Evolutionary conservation across 2,329 filamentous ascomycete species (phyloP).

Genomic region (Colletotrichum truncatum): DNA sequence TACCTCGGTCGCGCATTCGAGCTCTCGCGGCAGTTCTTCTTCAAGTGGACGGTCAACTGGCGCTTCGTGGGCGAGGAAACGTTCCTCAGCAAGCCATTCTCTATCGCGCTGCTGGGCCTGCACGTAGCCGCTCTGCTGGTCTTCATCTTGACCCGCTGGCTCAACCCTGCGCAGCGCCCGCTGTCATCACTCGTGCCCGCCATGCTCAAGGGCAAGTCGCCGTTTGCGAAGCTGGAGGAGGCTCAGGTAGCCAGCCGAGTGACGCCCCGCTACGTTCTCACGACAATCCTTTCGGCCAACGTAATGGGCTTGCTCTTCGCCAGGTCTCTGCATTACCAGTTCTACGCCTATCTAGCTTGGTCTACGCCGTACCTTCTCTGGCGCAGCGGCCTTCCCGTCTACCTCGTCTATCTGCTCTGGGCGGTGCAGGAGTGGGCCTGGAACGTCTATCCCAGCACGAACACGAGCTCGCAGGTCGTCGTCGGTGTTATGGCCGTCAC

Average conservation of each 20-base stretch:
- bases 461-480: slow-evolving; percentile 65
- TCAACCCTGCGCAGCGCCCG: slow-evolving; percentile 71
- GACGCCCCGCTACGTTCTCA: slow-evolving; percentile 78
- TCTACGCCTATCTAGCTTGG: slow-evolving; percentile 93
- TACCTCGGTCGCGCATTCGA: slow-evolving; percentile 91
- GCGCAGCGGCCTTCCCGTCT: slow-evolving; percentile 75
- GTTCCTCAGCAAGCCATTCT: slow-evolving; percentile 78
- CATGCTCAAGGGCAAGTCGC: slow-evolving; percentile 52
- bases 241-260: slow-evolving; percentile 64
- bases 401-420: slow-evolving; percentile 76
- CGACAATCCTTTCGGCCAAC: slow-evolving; percentile 79
- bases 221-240: slow-evolving; percentile 62
- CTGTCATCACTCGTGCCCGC: slow-evolving; percentile 61
- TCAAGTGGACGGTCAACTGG: slow-evolving; percentile 99
- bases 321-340: slow-evolving; percentile 92
- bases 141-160: slow-evolving; percentile 77
- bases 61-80: slow-evolving; percentile 86
- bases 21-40: slow-evolving; percentile 88
- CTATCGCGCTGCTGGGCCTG: slow-evolving; percentile 69
- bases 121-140: slow-evolving; percentile 73
- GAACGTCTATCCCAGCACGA: slow-evolving; percentile 89
- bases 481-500: slow-evolving; percentile 76
- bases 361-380: slow-evolving; percentile 87
- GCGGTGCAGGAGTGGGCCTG: slow-evolving; percentile 88
- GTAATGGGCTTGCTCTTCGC: slow-evolving; percentile 86